phyloP scores from a whole-genome alignment of 352 stramenopile species.

The Thalassiosira hispida region DNA sequence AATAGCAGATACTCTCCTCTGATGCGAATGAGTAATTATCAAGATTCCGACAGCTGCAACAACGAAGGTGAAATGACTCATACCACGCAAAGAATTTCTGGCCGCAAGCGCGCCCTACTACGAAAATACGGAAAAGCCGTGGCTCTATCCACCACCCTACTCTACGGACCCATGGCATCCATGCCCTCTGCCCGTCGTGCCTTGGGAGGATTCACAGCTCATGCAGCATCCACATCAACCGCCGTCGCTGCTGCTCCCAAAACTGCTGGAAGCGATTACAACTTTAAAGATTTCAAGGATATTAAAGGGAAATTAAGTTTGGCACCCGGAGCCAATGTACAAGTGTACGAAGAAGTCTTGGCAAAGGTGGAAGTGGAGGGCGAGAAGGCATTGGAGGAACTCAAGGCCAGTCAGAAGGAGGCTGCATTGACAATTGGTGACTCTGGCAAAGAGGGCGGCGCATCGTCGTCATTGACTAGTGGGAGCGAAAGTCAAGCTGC shows the following conservation, averaged over 20 bases:
- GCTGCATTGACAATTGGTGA: conserved; percentile 42
- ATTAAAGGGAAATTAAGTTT: conserved; percentile 55
- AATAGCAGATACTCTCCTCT: not conserved
- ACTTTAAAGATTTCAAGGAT: conserved; percentile 58
- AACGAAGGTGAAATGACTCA: conserved; percentile 1
- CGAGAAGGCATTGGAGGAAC: conserved; percentile 42
- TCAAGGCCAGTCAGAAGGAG: conserved; percentile 28
- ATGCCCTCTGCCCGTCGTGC: conserved; percentile 26
- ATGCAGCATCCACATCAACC: conserved; percentile 28
- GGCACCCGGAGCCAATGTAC: conserved; percentile 40
- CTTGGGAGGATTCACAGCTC: conserved; percentile 17
- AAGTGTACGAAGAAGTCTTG: conserved; percentile 49
- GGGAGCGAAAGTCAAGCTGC: not conserved
- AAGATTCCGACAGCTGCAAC: conserved; percentile 7
- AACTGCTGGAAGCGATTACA: conserved; percentile 30
- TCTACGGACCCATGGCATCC: conserved; percentile 45
- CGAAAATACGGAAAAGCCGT: conserved; percentile 53
- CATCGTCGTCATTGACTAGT: not conserved
- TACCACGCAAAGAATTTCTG: conserved; percentile 5
- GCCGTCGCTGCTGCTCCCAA: not conserved
- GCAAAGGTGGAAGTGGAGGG: conserved; percentile 46
- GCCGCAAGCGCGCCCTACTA: conserved; percentile 41
- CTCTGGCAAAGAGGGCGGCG: conserved; percentile 5
- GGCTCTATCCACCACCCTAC: conserved; percentile 43
- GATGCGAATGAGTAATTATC: conserved; percentile 6